phyloP scores from a whole-genome alignment of 169 alveolate genomes.

The Plasmodium yoelii region DNA sequence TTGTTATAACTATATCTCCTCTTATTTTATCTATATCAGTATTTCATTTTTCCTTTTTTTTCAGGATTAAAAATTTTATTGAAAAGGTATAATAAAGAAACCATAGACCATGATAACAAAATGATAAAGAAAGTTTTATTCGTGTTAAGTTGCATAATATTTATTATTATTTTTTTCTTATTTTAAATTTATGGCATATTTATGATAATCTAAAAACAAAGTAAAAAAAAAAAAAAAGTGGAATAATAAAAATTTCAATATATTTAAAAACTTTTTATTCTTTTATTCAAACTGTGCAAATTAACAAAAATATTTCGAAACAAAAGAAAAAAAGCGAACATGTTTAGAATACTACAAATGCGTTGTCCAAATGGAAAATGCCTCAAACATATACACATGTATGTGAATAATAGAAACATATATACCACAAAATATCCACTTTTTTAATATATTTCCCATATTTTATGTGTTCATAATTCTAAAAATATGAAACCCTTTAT shows the following conservation, averaged over 20 bases:
- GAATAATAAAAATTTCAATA: neutral
- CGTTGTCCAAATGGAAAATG: too few relatives aligned
- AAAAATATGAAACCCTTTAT: too few relatives aligned
- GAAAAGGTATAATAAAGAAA: conserved; percentile 62
- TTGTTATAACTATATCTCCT: neutral
- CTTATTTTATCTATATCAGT: neutral
- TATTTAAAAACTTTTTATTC: neutral
- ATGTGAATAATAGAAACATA: too few relatives aligned
- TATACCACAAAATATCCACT: too few relatives aligned
- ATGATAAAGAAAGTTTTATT: conserved; percentile 42
- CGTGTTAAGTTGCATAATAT: conserved; percentile 30
- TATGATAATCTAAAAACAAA: neutral
- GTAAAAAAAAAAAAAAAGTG: neutral
- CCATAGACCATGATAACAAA: conserved; percentile 54
- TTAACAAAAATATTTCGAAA: neutral
- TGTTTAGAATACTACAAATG: neutral
- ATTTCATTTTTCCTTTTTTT: neutral
- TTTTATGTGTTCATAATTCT: too few relatives aligned
- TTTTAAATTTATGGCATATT: conserved; percentile 23
- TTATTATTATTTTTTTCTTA: conserved; percentile 58
- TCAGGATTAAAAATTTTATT: conserved; percentile 48
- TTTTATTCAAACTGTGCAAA: neutral
- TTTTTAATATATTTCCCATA: too few relatives aligned
- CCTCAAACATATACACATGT: too few relatives aligned
- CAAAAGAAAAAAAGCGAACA: neutral